Evolutionary conservation across 108 stramenopile genomes (phyloP).

Genomic region (Discostella stelligeroides): DNA sequence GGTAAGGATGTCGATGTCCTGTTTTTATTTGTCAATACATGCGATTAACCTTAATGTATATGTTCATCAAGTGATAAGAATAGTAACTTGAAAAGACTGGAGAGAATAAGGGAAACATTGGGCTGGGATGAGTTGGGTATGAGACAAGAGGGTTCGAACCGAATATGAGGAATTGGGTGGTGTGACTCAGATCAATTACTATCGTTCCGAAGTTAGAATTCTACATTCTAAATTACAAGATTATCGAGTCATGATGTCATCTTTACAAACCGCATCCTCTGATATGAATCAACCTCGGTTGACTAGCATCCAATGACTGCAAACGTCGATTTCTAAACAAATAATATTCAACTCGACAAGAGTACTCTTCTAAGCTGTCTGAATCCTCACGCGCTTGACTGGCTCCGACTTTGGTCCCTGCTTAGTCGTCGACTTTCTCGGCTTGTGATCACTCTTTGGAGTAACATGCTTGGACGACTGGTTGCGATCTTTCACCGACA

Average conservation of each 20-base stretch:
- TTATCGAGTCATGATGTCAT: not conserved
- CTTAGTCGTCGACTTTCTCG: not conserved
- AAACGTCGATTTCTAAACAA: not conserved
- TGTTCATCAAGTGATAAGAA: slow-evolving; percentile 63
- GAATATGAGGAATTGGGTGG: slow-evolving; percentile 22
- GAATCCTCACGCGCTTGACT: slow-evolving; percentile 5
- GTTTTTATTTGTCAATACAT: not conserved
- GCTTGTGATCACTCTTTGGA: slow-evolving; percentile 10
- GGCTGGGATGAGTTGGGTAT: slow-evolving; percentile 82
- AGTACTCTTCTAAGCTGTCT: slow-evolving; percentile 3
- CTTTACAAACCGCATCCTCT: not conserved
- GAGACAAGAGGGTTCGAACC: slow-evolving; percentile 61
- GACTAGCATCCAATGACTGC: not conserved
- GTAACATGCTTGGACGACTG: slow-evolving; percentile 10
- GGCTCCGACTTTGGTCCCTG: slow-evolving; percentile 16
- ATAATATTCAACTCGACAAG: not conserved
- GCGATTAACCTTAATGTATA: not conserved
- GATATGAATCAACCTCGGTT: not conserved
- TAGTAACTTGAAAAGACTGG: slow-evolving; percentile 78
- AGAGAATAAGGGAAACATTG: slow-evolving; percentile 73
- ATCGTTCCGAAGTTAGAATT: not conserved
- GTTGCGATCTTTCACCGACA: slow-evolving; percentile 20
- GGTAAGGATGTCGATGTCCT: not conserved
- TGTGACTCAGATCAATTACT: not conserved
- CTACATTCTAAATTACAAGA: not conserved